Base-by-base conservation (phyloP, 495 filamentous ascomycete species). In the Penicillium argentinense region DNA sequence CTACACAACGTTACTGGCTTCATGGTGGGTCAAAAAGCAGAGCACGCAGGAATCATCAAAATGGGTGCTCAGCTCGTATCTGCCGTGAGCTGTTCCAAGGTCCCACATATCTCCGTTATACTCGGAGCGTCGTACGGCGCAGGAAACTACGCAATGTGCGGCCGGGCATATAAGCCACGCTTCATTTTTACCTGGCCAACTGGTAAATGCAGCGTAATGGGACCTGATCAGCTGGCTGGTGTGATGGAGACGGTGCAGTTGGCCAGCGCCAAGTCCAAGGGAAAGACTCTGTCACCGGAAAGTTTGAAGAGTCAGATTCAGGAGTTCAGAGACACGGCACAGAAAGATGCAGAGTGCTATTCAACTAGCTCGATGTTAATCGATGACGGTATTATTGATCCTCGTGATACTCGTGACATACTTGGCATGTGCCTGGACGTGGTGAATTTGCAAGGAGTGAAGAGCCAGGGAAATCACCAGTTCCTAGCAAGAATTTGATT, bases 71-170 rank as follows among this genome's bases (percentile, higher is more conserved):
- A 64, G 37, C 49, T 67, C 3, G 61, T 67, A 9, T 56, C 58
- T 16, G 64, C 64, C 1, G 61, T 67, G 13, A 60, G 56, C 50
- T 60, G 56, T 16, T 64, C 61, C 4, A 63, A 51, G 0, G 64
- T 67, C 4, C 64, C 64, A 6, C 61, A 65, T 30, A 64, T 67
- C 30, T 60, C 61, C 9, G 57, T 67, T 34, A 56, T 67, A 16
- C 23, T 63, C 9, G 64, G 64, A 6, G 64, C 64, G 2, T 67
- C 64, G 1, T 67, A 67, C 38, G 64, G 64, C 3, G 64, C 64
- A 8, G 64, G 64, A 0, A 67, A 67, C 39, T 67, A 67, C 36
- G 64, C 64, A 4, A 67, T 67, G 64, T 67, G 64, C 40, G 64
- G 64, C 1, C 34, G 64, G 4, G 11, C 64, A 3, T 67, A 64